A percentile compares a stretch with the other conserved stretches of the same genome.
phyloP scores from a whole-genome alignment of 352 stramenopile genomes.

The Phytophthora aleatoria region DNA sequence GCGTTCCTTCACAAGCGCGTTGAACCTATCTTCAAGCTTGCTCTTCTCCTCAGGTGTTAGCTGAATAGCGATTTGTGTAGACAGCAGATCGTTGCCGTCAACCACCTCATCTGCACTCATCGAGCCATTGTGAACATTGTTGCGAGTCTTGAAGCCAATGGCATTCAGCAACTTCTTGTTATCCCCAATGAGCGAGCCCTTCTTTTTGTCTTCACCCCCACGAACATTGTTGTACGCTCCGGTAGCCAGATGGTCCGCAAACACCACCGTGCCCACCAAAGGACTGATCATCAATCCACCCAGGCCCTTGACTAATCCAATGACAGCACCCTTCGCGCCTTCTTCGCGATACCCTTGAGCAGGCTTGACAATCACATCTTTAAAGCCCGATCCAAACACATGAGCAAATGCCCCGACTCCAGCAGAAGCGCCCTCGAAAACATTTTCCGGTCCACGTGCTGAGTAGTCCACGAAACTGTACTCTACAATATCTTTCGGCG shows the following conservation, averaged over 20 bases:
- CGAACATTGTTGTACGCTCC: conserved; percentile 64
- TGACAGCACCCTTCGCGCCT: conserved; percentile 61
- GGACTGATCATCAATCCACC: conserved; percentile 58
- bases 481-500: conserved; percentile 50
- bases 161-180: conserved; percentile 48
- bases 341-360: conserved; percentile 62
- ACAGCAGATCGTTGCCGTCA: conserved; percentile 29
- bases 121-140: conserved; percentile 51
- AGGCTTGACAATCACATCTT: conserved; percentile 67
- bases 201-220: conserved; percentile 47
- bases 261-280: conserved; percentile 57
- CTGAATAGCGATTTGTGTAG: conserved; percentile 49
- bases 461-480: conserved; percentile 71
- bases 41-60: conserved; percentile 44
- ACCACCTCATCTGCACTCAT: conserved; percentile 58
- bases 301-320: conserved; percentile 63
- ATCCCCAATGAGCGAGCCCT: conserved; percentile 50
- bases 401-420: conserved; percentile 66
- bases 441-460: conserved; percentile 57
- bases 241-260: conserved; percentile 72
- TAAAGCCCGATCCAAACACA: conserved; percentile 65
- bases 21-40: conserved; percentile 44
- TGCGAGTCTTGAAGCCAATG: conserved; percentile 44
- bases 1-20: conserved; percentile 46
- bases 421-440: conserved; percentile 51